Conservation (phyloP, 202 grass and related monocot species). For the Panicum hallii region DNA sequence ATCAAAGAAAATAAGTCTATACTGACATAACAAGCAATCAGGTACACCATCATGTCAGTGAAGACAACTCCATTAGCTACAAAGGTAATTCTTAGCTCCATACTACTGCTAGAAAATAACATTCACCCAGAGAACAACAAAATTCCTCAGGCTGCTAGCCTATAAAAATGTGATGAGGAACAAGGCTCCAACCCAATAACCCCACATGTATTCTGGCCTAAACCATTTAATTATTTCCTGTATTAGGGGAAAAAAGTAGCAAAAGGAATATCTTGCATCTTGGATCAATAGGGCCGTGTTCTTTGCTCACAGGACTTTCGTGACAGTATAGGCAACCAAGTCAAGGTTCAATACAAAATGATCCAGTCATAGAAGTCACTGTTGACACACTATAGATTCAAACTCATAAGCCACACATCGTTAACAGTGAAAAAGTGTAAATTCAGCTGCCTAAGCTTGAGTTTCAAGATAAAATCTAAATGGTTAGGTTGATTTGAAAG, state of each 20-base stretch:
- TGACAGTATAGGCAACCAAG: not conserved
- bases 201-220: not conserved
- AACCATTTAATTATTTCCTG: not conserved
- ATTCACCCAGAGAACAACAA: not conserved
- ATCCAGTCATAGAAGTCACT: slow-evolving; percentile 5
- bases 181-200: slow-evolving; percentile 29
- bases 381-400: not conserved
- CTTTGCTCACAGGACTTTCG: not conserved
- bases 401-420: not conserved
- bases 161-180: not conserved
- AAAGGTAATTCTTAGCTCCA: slow-evolving; percentile 19
- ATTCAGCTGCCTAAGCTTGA: not conserved
- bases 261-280: slow-evolving; percentile 19
- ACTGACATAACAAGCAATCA: not conserved
- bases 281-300: not conserved
- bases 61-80: slow-evolving; percentile 14
- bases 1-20: slow-evolving; percentile 6
- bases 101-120: not conserved
- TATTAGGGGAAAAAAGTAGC: not conserved
- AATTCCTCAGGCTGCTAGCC: slow-evolving; percentile 16
- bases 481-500: not conserved
- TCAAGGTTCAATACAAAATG: slow-evolving; percentile 7
- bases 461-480: slow-evolving; percentile 4
- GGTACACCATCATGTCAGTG: slow-evolving; percentile 34
- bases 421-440: not conserved